These are phyloP conservation scores for Arabidopsis arenosa DNA, from an alignment of 345 rosid species.

Conservation along the genomic window DNA sequence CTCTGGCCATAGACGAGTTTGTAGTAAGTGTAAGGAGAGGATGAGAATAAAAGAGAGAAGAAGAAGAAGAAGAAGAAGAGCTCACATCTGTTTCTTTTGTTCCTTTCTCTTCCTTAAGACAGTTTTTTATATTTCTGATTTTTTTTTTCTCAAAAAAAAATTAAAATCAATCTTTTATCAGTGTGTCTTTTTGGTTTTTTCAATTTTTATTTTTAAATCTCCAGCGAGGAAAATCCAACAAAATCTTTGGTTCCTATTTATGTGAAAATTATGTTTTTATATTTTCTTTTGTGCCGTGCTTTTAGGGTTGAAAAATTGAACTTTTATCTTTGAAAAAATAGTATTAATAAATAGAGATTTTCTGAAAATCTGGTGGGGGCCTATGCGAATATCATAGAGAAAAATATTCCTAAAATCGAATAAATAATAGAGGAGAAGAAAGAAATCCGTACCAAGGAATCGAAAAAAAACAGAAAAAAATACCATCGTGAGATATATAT, in stretches of 20 bases:
- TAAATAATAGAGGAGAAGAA: constrained; percentile 34
- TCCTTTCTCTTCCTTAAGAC: constrained; percentile 15
- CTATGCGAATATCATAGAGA: constrained; percentile 36
- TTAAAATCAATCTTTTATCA: constrained; percentile 1
- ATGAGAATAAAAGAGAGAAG: not conserved
- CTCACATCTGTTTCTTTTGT: constrained; percentile 31
- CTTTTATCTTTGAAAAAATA: constrained; percentile 21
- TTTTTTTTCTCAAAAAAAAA: constrained; percentile 42
- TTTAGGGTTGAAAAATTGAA: constrained; percentile 42
- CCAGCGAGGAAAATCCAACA: constrained; percentile 42
- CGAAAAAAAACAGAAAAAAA: not conserved
- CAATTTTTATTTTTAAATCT: not conserved
- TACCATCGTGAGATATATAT: constrained; percentile 9
- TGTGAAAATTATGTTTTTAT: not conserved
- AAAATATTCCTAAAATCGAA: constrained; percentile 33
- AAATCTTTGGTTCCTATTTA: constrained; percentile 55
- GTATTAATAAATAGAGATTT: constrained; percentile 41
- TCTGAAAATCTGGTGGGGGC: constrained; percentile 67
- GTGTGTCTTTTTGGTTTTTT: not conserved
- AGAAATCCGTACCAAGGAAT: constrained; percentile 28
- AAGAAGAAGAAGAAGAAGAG: constrained; percentile 17
- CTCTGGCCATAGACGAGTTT: constrained; percentile 52
- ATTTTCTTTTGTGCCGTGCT: constrained; percentile 36
- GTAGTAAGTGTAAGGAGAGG: not conserved
- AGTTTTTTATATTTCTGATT: constrained; percentile 42